Percentiles rank a stretch among this genome's conserved stretches.
These are phyloP conservation scores for Rugonectria rugulosa DNA, from an alignment of 2,329 filamentous ascomycete genomes.

Conservation along the genomic window DNA sequence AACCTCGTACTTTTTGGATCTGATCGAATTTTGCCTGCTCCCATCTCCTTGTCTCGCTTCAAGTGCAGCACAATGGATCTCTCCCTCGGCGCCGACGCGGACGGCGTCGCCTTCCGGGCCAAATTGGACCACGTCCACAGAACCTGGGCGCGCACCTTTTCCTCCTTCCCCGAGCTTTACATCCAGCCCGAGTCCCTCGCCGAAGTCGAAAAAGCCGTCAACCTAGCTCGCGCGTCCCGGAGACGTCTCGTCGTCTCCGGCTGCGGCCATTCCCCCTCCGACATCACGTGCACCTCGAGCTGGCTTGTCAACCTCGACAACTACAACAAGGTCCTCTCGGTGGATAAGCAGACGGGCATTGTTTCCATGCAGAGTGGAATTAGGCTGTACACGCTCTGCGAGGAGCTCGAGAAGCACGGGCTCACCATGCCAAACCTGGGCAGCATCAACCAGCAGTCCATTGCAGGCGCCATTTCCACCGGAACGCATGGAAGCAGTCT, in stretches of 20 bases:
- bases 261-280: conserved; percentile 89
- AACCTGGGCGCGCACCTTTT: conserved; percentile 95
- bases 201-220: conserved; percentile 86
- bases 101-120: conserved; percentile 76
- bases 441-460: conserved; percentile 93
- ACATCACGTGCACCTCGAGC: conserved; percentile 89
- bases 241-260: conserved; percentile 87
- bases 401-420: conserved; percentile 75
- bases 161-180: conserved; percentile 88
- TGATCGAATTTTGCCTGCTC: conserved; percentile 13
- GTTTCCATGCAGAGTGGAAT: conserved; percentile 90
- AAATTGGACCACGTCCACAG: conserved; percentile 77
- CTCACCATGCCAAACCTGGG: conserved; percentile 91
- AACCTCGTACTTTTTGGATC: neutral
- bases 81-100: conserved; percentile 45
- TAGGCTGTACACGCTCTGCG: conserved; percentile 76
- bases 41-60: neutral
- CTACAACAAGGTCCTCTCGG: conserved; percentile 74
- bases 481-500: conserved; percentile 92
- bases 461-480: conserved; percentile 91
- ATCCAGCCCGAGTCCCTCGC: conserved; percentile 80
- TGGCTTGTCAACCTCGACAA: conserved; percentile 96
- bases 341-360: conserved; percentile 70
- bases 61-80: conserved; percentile 46
- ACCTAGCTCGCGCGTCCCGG: conserved; percentile 80